phyloP scores from a whole-genome alignment of 75 land plant species.

The Pseudotsuga menziesii region DNA sequence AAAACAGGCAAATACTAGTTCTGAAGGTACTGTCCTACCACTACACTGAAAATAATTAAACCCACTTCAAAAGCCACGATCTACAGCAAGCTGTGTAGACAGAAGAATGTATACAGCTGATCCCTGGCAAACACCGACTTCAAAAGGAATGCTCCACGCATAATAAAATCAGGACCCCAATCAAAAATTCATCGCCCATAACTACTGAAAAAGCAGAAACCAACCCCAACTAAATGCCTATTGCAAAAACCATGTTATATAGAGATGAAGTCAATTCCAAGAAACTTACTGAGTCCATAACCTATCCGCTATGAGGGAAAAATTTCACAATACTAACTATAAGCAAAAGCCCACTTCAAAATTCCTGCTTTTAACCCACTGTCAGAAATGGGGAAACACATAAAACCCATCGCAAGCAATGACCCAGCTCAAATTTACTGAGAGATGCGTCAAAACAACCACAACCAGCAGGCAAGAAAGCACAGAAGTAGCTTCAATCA shows the following conservation, averaged over 20 bases:
- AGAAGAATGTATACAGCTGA: background rate
- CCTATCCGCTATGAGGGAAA: background rate
- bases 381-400: background rate
- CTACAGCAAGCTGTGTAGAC: background rate
- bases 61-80: background rate
- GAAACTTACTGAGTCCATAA: background rate
- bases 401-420: background rate
- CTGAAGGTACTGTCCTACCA: no score
- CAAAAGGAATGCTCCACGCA: background rate
- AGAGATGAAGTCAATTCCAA: background rate
- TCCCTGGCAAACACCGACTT: background rate
- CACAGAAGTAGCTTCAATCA: no score
- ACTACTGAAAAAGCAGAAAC: background rate
- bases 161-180: background rate
- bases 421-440: background rate
- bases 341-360: conserved; percentile 1
- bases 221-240: background rate
- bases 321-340: background rate
- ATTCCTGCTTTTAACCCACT: background rate
- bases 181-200: background rate
- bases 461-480: no score
- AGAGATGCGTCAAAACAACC: no score
- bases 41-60: no score
- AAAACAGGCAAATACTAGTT: no score
- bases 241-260: background rate